Percentiles rank a stretch among this genome's conserved stretches.
phyloP scores from a whole-genome alignment of 768 basidiomycete genomes.

The Mycena galopus region DNA sequence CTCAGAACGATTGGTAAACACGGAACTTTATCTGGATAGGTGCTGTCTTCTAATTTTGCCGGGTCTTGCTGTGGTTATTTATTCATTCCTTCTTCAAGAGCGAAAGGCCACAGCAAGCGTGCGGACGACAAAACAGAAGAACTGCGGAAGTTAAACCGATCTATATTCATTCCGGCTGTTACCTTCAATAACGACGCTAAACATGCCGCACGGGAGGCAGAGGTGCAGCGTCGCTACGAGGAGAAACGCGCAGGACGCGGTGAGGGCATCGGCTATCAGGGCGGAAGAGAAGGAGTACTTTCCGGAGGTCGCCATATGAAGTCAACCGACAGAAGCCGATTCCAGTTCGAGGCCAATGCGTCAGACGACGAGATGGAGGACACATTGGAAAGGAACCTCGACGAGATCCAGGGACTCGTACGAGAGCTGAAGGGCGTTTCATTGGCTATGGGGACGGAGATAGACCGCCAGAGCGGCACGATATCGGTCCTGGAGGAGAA shows the following conservation, averaged over 20 bases:
- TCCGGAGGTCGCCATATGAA: neutral
- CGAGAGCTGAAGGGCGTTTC: conserved; percentile 72
- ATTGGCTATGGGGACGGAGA: conserved; percentile 73
- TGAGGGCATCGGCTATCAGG: conserved; percentile 41
- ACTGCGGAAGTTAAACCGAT: conserved; percentile 80
- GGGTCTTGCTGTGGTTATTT: too few relatives aligned
- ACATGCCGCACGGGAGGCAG: conserved; percentile 75
- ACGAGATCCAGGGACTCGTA: conserved; percentile 72
- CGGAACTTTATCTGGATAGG: conserved; percentile 83
- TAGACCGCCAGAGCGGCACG: conserved; percentile 74
- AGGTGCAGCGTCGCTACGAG: conserved; percentile 75
- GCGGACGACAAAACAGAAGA: conserved; percentile 84
- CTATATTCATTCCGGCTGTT: conserved; percentile 81
- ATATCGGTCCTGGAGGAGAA: conserved; percentile 71
- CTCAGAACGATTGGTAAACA: conserved; percentile 75
- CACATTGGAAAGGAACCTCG: conserved; percentile 80
- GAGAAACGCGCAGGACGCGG: conserved; percentile 74
- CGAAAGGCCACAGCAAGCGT: conserved; percentile 75
- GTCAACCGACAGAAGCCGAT: conserved; percentile 62
- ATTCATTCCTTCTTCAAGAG: too few relatives aligned
- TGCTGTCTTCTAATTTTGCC: too few relatives aligned
- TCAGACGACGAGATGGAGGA: conserved; percentile 84
- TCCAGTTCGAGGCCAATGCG: conserved; percentile 80
- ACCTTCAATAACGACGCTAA: conserved; percentile 83
- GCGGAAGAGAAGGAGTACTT: neutral